phyloP scores from a whole-genome alignment of 352 stramenopile genomes.

The Achlya hypogyna region DNA sequence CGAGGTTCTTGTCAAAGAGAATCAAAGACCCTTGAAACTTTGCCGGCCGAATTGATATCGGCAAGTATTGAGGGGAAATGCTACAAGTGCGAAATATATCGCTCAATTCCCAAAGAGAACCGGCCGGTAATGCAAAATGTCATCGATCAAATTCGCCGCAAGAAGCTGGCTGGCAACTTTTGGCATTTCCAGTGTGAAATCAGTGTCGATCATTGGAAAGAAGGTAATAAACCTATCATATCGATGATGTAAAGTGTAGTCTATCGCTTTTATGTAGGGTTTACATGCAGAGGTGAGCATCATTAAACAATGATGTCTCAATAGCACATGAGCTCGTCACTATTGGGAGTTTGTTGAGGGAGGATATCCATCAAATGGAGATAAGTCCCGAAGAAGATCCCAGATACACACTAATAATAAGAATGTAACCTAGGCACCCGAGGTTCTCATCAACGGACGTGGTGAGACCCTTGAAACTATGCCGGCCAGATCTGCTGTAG shows the following conservation, averaged over 20 bases:
- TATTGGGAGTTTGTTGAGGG: conserved; percentile 20
- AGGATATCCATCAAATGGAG: background rate
- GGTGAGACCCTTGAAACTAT: conserved; percentile 19
- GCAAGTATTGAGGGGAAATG: too few species aligned
- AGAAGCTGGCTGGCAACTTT: conserved; percentile 2
- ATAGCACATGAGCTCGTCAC: background rate
- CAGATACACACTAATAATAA: background rate
- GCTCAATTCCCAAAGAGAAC: too few species aligned
- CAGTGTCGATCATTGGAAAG: conserved; percentile 18
- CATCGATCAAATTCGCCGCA: conserved; percentile 14
- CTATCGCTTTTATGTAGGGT: background rate
- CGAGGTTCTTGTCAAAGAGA: too few species aligned
- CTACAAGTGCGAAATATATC: too few species aligned
- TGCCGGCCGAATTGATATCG: too few species aligned
- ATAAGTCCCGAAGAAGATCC: conserved; percentile 19
- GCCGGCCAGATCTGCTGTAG: conserved; percentile 10
- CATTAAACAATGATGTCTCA: background rate
- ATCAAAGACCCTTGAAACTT: too few species aligned
- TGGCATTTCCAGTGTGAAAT: conserved; percentile 8
- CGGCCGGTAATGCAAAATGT: too few species aligned
- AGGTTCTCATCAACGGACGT: conserved; percentile 14
- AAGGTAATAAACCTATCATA: conserved; percentile 17
- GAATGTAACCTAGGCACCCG: conserved; percentile 19
- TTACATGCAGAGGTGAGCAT: background rate
- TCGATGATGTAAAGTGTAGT: background rate